Conservation (phyloP, 1,284 basidiomycete genomes). For the Anthracocystis panici-leucophaei region DNA sequence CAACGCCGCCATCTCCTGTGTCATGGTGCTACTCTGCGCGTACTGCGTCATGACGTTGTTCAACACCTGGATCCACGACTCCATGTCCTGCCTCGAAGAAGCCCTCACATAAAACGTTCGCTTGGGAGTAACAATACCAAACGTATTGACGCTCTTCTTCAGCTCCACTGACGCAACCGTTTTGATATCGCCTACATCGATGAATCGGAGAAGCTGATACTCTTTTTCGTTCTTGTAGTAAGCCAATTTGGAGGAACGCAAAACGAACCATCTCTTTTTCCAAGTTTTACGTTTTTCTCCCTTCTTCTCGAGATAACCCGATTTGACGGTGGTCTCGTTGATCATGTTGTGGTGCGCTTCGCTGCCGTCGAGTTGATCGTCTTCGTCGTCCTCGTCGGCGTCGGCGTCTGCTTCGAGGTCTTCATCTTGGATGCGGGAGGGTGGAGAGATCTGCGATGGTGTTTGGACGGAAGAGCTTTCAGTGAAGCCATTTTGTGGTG, state of each 20-base stretch:
- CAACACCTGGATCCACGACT: slow-evolving; percentile 86
- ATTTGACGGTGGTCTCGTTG: slow-evolving; percentile 82
- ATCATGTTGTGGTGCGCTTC: slow-evolving; percentile 69
- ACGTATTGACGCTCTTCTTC: slow-evolving; percentile 89
- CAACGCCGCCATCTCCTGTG: slow-evolving; percentile 54
- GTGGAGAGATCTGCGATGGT: not conserved
- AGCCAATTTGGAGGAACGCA: slow-evolving; percentile 88
- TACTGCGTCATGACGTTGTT: slow-evolving; percentile 79
- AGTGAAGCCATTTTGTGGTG: not conserved
- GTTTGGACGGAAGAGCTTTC: slow-evolving; percentile 6
- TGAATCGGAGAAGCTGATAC: slow-evolving; percentile 82
- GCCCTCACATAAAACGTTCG: slow-evolving; percentile 95
- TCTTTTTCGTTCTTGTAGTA: slow-evolving; percentile 91
- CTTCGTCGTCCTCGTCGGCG: slow-evolving; percentile 78
- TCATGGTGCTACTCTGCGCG: slow-evolving; percentile 57
- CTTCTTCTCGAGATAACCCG: slow-evolving; percentile 93
- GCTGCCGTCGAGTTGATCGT: slow-evolving; percentile 78
- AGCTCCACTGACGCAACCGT: slow-evolving; percentile 87
- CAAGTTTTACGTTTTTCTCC: slow-evolving; percentile 97
- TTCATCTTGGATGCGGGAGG: slow-evolving; percentile 26
- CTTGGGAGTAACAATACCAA: slow-evolving; percentile 89
- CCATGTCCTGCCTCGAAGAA: slow-evolving; percentile 78
- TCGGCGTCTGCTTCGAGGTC: slow-evolving; percentile 49
- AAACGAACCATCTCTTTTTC: slow-evolving; percentile 99
- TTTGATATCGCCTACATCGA: slow-evolving; percentile 89